Base-by-base conservation (phyloP, 2,329 filamentous ascomycete species). In the Xylaria sp. region DNA sequence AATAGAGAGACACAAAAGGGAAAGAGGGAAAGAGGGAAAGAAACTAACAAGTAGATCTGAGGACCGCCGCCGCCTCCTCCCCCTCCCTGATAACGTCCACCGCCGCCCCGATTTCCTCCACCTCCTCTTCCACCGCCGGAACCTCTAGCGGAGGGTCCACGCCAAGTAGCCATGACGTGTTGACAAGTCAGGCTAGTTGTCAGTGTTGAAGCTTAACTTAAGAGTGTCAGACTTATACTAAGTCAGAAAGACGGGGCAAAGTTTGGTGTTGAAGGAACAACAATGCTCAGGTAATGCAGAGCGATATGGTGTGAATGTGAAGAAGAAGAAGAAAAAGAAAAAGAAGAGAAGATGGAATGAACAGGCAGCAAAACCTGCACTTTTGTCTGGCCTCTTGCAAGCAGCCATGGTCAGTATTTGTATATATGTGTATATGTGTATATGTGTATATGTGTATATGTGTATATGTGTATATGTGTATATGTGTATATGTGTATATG, bases 101-200 rank as follows among this genome's bases (percentile, higher is more conserved):
- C 49, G 10, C 49, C 25, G 25, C 49, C 49, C n/a, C 49, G n/a
- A 2, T 7, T 15, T 31, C 49, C 51, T 13, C 51, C 51, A 18
- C 51, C 51, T 2, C 15, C 28, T 54, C 51, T 28, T 3, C 51
- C 51, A 15, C 28, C 51, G 15, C 51, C n/a, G 52, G 2, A 25
- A 3, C 46, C 20, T 49, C 46, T 9, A 25, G 20, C 18, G 1
- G 51, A 54, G 18, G 52, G 52, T 12, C 52, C 52, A 39, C 18
- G 31, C 52, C 52, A 56, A 56, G 52, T 56, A 39, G 52, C 52
- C 52, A 56, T 56, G 20, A 39, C 20, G 13, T 36, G 51, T 15
- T 54, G 9, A 10, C 46, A 28, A 52, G 41, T 13, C 18, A n/a
- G 15, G 6, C 15, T 7, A 15, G 41, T 46, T 18, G 18, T 46